Evolutionary conservation across 805 yeast species (phyloP), one percentile per base, ranked within the genome.

Genomic region (Alloascoidea hylecoeti): DNA sequence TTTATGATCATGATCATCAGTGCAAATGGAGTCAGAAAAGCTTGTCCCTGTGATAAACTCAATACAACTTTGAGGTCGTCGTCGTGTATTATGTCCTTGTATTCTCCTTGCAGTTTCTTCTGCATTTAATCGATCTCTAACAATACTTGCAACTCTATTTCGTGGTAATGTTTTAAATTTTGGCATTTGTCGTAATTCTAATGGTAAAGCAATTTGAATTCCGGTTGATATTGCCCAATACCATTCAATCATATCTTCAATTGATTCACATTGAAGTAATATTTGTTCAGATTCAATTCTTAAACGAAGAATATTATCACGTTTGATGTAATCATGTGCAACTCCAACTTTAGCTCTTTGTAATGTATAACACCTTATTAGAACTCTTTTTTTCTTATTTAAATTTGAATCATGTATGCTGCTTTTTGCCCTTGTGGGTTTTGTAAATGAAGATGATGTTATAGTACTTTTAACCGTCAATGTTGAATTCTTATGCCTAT

Each of bases 201-300:
- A 52, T 44, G 92, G 96, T 37, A 86, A 62, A 2, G 95, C 64
- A 23, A 88, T 72, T 46, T 82, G 92, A 37, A 78, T 78, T 1
- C 92, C 96, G 6, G 77, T 69, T 39, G 73, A 72, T 15, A 92
- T 42, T 34, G 75, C 75, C 49, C 72, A 66, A 41, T 84, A 70
- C 96, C 96, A 89, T 33, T 71, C 72, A 38, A 89, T 72, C 66
- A 85, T 66, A 30, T 75, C 78, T 47, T 73, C 74, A 3, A 78
- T 67, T 33, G 67, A 63, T 2, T 70, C 54, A 48, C 83, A 83
- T 40, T 73, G 75, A 2, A 88, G 46, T 33, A 89, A 53, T 43
- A 84, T 67, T 55, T 89, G 97, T 54, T 83, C 86, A 32, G 78
- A 70, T 56, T 89, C 96, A 28, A 79, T 70, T 16, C 98, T 69